phyloP scores from a whole-genome alignment of 345 rosid species.

The Gossypium raimondii region DNA sequence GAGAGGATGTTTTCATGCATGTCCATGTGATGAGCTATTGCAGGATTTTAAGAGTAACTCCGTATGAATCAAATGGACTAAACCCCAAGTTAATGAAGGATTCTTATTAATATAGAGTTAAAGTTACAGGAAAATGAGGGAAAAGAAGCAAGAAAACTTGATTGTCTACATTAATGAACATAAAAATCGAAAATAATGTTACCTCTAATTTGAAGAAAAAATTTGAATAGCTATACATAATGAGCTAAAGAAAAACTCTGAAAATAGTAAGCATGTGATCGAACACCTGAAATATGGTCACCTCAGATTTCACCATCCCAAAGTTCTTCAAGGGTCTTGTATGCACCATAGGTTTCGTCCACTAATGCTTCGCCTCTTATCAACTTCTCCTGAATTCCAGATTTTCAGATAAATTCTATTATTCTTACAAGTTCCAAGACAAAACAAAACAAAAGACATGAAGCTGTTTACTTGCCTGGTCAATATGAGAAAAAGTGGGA shows the following conservation, averaged over 20 bases:
- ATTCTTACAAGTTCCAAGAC: too few species aligned
- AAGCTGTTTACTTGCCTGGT: slow-evolving; percentile 37
- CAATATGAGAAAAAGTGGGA: slow-evolving; percentile 33
- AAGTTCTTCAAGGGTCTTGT: slow-evolving; percentile 25
- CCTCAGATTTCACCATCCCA: slow-evolving; percentile 25
- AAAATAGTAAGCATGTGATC: background rate
- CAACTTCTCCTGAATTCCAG: slow-evolving; percentile 37
- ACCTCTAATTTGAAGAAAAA: background rate
- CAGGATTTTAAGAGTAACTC: too few species aligned
- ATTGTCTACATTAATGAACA: background rate
- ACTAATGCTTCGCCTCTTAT: slow-evolving; percentile 26
- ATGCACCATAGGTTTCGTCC: slow-evolving; percentile 32
- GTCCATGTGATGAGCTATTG: too few species aligned
- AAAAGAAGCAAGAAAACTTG: background rate
- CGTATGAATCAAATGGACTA: background rate
- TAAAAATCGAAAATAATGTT: background rate
- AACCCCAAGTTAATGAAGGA: background rate
- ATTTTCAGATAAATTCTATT: background rate
- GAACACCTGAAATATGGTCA: background rate
- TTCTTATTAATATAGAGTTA: background rate
- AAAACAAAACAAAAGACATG: background rate
- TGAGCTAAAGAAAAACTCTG: background rate
- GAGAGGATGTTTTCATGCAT: too few species aligned
- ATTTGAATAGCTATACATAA: background rate
- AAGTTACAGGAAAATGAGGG: background rate